These are phyloP conservation scores for Albugo laibachii DNA, from an alignment of 352 stramenopile species.

Conservation along the genomic window DNA sequence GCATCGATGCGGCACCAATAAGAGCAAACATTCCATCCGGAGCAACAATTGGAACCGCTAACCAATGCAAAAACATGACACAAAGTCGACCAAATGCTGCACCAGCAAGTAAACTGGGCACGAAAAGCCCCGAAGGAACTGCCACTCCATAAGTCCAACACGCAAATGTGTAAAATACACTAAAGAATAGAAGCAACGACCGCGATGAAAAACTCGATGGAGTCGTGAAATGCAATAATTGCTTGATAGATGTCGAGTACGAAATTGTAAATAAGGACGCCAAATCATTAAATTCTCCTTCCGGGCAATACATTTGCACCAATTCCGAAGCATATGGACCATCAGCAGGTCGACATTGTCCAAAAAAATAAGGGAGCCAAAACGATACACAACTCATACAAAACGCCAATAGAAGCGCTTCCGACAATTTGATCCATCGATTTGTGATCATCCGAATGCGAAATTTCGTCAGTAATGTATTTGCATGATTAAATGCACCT, in stretches of 20 bases:
- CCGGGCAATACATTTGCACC: slow-evolving; percentile 86
- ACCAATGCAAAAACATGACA: slow-evolving; percentile 36
- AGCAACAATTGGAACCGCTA: slow-evolving; percentile 40
- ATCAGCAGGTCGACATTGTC: slow-evolving; percentile 22
- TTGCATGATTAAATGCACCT: slow-evolving; percentile 91
- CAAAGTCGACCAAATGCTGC: slow-evolving; percentile 86
- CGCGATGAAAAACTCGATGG: slow-evolving; percentile 81
- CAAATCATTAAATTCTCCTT: slow-evolving; percentile 94
- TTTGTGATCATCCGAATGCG: slow-evolving; percentile 40
- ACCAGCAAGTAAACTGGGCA: slow-evolving; percentile 87
- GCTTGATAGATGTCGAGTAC: slow-evolving; percentile 87
- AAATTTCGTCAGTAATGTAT: slow-evolving; percentile 83
- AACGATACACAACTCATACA: slow-evolving; percentile 45
- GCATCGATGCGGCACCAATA: slow-evolving; percentile 89
- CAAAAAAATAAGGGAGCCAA: slow-evolving; percentile 65
- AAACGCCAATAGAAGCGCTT: slow-evolving; percentile 43
- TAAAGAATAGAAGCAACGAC: slow-evolving; percentile 93
- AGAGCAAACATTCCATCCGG: slow-evolving; percentile 90
- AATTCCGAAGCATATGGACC: slow-evolving; percentile 61
- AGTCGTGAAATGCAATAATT: slow-evolving; percentile 92
- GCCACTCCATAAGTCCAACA: slow-evolving; percentile 93
- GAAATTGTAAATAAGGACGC: slow-evolving; percentile 92
- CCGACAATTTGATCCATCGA: slow-evolving; percentile 35
- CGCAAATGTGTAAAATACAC: slow-evolving; percentile 84
- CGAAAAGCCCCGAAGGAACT: slow-evolving; percentile 94